Conservation (phyloP, 1,284 basidiomycete species). For the Leccinum pachyderme region DNA sequence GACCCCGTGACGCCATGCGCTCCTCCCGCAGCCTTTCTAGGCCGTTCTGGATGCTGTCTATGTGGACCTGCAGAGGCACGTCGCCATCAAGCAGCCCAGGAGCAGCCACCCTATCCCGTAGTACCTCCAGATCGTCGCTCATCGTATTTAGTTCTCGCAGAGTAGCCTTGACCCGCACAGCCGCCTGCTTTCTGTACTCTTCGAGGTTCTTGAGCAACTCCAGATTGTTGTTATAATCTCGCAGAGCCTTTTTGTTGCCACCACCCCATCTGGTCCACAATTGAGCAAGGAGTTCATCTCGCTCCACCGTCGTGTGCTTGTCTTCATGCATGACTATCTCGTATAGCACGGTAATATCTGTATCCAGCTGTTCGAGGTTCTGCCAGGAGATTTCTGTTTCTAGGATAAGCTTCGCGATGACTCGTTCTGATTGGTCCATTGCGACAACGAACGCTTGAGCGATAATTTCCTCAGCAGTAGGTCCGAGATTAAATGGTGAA, state of each 20-base stretch:
- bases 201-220: constrained; percentile 51
- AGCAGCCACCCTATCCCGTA: constrained; percentile 63
- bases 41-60: constrained; percentile 63
- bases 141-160: constrained; percentile 59
- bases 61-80: constrained; percentile 69
- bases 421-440: constrained; percentile 54
- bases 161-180: constrained; percentile 60
- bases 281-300: constrained; percentile 54
- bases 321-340: constrained; percentile 60
- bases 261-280: constrained; percentile 72
- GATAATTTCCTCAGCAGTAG: constrained; percentile 43
- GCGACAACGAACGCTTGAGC: constrained; percentile 54
- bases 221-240: constrained; percentile 48
- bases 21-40: constrained; percentile 62
- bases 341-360: constrained; percentile 52
- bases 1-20: constrained; percentile 38
- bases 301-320: constrained; percentile 41
- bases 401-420: constrained; percentile 54
- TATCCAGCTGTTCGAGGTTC: constrained; percentile 60
- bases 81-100: constrained; percentile 56
- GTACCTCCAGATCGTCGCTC: constrained; percentile 70
- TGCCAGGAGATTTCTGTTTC: constrained; percentile 56
- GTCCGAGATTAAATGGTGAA: constrained; percentile 42
- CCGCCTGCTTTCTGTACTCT: constrained; percentile 55
- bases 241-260: constrained; percentile 49